Evolutionary conservation across 2,329 filamentous ascomycete species (phyloP).

Genomic region (Xylaria sp.): DNA sequence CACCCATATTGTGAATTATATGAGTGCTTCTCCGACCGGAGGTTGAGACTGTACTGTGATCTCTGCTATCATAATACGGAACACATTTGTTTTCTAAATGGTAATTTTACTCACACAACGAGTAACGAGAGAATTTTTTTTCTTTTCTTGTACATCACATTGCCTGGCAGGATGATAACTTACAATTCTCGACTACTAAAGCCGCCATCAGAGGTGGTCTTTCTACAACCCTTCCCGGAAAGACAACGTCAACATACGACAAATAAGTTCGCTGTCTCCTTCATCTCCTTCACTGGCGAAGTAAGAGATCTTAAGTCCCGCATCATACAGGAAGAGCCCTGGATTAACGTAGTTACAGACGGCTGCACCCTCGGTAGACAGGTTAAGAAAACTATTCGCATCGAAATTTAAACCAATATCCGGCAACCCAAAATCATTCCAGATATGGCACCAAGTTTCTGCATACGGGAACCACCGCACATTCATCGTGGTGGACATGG

Average conservation of each 20-base stretch:
- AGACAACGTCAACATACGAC: not conserved
- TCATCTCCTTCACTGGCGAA: slow-evolving; percentile 19
- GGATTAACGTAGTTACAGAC: slow-evolving; percentile 9
- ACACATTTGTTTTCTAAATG: not conserved
- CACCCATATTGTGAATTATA: too few species aligned
- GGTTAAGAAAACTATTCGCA: slow-evolving; percentile 4
- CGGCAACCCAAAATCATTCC: slow-evolving; percentile 11
- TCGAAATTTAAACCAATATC: slow-evolving; percentile 4
- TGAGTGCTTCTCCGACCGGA: too few species aligned
- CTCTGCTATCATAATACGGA: not conserved
- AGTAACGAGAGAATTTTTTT: not conserved
- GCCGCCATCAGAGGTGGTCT: not conserved
- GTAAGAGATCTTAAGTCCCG: not conserved
- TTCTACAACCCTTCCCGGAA: slow-evolving; percentile 12
- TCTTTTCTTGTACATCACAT: not conserved
- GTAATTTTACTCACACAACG: not conserved
- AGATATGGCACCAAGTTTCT: slow-evolving; percentile 3
- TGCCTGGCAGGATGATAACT: not conserved
- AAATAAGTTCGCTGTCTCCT: slow-evolving; percentile 25
- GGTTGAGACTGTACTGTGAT: too few species aligned
- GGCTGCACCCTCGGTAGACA: not conserved
- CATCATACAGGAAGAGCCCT: not conserved
- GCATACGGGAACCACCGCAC: not conserved
- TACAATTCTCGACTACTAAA: not conserved
- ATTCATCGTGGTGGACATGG: slow-evolving; percentile 23